These are phyloP conservation scores for Kwoniella newhampshirensis DNA, from an alignment of 768 basidiomycete genomes.

Conservation along the genomic window DNA sequence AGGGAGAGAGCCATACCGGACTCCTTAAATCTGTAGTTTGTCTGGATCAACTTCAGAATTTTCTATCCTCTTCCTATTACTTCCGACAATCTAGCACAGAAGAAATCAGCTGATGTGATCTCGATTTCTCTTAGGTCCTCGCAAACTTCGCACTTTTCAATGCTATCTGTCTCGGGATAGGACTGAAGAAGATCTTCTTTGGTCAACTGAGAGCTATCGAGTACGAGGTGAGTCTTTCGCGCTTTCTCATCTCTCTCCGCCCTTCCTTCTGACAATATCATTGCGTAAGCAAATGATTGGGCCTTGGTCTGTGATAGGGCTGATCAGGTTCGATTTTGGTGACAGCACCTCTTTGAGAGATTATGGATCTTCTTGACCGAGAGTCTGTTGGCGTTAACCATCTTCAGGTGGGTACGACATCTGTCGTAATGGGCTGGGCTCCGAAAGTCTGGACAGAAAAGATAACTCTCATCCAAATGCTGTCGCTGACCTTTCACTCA, in stretches of 20 bases:
- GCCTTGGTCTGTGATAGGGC: not conserved
- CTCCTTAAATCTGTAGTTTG: too few species aligned
- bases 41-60: too few species aligned
- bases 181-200: slow-evolving; percentile 85
- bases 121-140: slow-evolving; percentile 63
- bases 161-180: slow-evolving; percentile 70
- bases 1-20: too few species aligned
- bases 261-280: not conserved
- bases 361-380: slow-evolving; percentile 98
- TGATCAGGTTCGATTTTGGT: not conserved
- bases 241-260: not conserved
- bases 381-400: slow-evolving; percentile 91
- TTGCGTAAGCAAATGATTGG: not conserved
- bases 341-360: slow-evolving; percentile 87
- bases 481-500: slow-evolving; percentile 1
- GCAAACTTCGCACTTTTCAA: slow-evolving; percentile 85
- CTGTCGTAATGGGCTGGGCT: too few species aligned
- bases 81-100: too few species aligned
- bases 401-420: slow-evolving; percentile 65
- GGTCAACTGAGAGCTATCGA: slow-evolving; percentile 82
- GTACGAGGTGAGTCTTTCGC: slow-evolving; percentile 69
- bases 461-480: not conserved
- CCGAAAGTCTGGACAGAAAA: too few species aligned
- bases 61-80: too few species aligned
- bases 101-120: too few species aligned